Conservation (phyloP, 257 asterid species). For the Rhazya stricta region DNA sequence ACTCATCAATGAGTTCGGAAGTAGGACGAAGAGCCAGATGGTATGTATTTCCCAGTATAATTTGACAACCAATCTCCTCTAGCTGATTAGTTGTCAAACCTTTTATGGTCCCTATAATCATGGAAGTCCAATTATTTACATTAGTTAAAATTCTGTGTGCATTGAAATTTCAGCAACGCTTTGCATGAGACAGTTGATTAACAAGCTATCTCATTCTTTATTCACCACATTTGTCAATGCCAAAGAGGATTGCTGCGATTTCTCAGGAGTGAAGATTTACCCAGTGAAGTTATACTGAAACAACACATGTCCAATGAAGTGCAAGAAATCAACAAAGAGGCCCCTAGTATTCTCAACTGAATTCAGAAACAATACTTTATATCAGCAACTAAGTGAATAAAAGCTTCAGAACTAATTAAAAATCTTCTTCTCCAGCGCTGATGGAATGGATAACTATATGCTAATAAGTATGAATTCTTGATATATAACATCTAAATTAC, state of each 20-base stretch:
- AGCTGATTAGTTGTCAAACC: conserved; percentile 84
- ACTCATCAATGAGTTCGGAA: conserved; percentile 88
- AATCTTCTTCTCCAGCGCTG: neutral
- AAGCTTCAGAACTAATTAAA: neutral
- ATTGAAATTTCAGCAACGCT: neutral
- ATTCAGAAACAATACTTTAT: neutral
- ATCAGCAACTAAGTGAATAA: neutral
- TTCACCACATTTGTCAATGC: neutral
- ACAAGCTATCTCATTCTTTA: neutral
- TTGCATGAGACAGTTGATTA: neutral
- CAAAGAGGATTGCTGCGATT: neutral
- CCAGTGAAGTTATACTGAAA: neutral
- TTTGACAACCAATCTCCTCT: conserved; percentile 97
- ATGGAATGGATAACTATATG: neutral
- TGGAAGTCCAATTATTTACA: conserved; percentile 13
- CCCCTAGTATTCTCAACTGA: neutral
- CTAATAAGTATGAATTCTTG: neutral
- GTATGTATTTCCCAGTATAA: conserved; percentile 93
- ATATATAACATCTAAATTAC: neutral
- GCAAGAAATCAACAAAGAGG: neutral
- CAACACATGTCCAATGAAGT: neutral
- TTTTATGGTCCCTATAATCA: conserved; percentile 75
- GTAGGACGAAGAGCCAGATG: conserved; percentile 97
- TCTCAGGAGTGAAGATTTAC: neutral
- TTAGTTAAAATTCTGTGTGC: neutral